Evolutionary conservation across 495 filamentous ascomycete species (phyloP).

Genomic region (Aspergillus campestris): DNA sequence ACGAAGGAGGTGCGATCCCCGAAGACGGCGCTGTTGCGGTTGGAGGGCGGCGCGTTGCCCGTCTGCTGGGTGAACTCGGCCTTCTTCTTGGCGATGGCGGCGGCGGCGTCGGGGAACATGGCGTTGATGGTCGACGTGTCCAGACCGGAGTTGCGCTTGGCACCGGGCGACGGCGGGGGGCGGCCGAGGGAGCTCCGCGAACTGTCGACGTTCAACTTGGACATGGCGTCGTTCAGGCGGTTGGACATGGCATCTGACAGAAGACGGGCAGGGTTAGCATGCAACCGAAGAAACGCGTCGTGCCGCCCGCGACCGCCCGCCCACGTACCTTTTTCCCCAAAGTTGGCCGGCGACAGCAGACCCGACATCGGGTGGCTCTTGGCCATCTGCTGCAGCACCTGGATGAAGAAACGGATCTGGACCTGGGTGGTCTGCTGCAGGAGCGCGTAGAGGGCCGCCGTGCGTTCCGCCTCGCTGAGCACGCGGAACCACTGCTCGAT

Average conservation of each 20-base stretch:
- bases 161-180: conserved; percentile 67
- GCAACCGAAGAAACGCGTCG: not conserved
- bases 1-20: conserved; percentile 72
- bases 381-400: conserved; percentile 96
- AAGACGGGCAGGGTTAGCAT: not conserved
- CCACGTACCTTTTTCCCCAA: conserved; percentile 78
- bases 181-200: conserved; percentile 78
- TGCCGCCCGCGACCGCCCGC: conserved; percentile 1
- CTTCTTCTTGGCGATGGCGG: conserved; percentile 94
- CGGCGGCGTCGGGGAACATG: conserved; percentile 98
- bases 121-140: conserved; percentile 93
- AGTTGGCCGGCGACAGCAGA: conserved; percentile 88
- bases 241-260: conserved; percentile 89
- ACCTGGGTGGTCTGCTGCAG: conserved; percentile 98
- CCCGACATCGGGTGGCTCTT: conserved; percentile 97
- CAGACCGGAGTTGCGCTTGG: conserved; percentile 84
- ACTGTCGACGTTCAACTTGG: conserved; percentile 77
- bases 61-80: conserved; percentile 93
- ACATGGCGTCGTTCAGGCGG: conserved; percentile 95
- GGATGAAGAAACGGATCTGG: conserved; percentile 98
- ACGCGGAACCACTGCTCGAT: conserved; percentile 99
- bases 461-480: conserved; percentile 90
- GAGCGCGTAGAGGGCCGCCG: conserved; percentile 88
- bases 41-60: conserved; percentile 80
- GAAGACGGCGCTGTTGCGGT: conserved; percentile 83